These are phyloP conservation scores for Pseudozyma sp. DNA, from an alignment of 1,284 basidiomycete genomes.

Conservation along the genomic window DNA sequence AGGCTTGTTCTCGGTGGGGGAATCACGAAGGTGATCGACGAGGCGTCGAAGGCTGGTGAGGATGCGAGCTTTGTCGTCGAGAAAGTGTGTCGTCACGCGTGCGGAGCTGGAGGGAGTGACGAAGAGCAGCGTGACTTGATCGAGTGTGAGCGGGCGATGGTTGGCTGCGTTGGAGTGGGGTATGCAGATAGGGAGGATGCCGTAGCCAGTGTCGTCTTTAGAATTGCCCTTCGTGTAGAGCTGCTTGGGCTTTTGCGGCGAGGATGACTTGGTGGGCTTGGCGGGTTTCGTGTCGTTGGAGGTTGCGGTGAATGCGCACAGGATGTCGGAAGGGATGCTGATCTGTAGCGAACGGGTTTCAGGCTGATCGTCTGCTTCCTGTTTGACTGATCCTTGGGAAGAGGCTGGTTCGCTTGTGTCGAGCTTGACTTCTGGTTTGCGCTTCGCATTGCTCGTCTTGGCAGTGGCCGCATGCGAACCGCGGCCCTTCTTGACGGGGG, in stretches of 20 bases:
- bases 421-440: not conserved
- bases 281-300: not conserved
- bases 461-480: not conserved
- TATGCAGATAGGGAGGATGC: slow-evolving; percentile 36
- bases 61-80: slow-evolving; percentile 56
- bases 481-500: slow-evolving; percentile 5
- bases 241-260: slow-evolving; percentile 11
- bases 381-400: not conserved
- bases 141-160: not conserved
- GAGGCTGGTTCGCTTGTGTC: not conserved
- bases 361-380: not conserved
- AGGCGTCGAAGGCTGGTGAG: slow-evolving; percentile 31
- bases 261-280: not conserved
- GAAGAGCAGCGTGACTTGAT: slow-evolving; percentile 52
- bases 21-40: slow-evolving; percentile 3
- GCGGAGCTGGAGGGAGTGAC: slow-evolving; percentile 59
- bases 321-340: not conserved
- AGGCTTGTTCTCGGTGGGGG: not conserved
- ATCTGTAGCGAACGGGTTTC: not conserved
- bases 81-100: slow-evolving; percentile 61
- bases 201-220: slow-evolving; percentile 44
- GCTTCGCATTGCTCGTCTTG: no score
- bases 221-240: slow-evolving; percentile 43
- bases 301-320: slow-evolving; percentile 7
- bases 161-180: slow-evolving; percentile 4